Conservation (phyloP, 202 grass and related monocot species). For the Eragrostis tef region DNA sequence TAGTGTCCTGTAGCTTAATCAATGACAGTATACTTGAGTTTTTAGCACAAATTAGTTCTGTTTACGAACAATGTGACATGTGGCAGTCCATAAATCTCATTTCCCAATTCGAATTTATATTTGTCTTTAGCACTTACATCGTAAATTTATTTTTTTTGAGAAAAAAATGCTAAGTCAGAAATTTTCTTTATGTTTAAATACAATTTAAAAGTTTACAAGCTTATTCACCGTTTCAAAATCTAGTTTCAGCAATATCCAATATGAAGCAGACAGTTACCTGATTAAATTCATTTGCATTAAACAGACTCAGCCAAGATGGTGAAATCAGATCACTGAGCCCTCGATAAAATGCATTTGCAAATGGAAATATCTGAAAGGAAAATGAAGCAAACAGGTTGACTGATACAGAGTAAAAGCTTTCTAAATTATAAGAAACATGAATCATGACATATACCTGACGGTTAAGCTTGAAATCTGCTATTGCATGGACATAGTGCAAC, state of each 20-base stretch:
- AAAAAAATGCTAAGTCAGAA: background rate
- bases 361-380: conserved; percentile 79
- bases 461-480: conserved; percentile 97
- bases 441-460: conserved; percentile 61
- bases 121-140: background rate
- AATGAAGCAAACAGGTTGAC: conserved; percentile 32
- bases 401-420: conserved; percentile 33
- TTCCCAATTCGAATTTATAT: conserved; percentile 5
- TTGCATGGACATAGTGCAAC: conserved; percentile 94
- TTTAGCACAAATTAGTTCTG: conserved; percentile 7
- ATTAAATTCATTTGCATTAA: conserved; percentile 99
- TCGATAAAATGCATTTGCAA: conserved; percentile 97
- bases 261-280: conserved; percentile 60
- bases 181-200: conserved; percentile 18
- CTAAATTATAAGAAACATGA: conserved; percentile 20
- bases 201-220: conserved; percentile 2
- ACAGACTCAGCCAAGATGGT: conserved; percentile 90
- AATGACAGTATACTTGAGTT: background rate
- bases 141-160: background rate
- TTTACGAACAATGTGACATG: background rate
- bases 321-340: conserved; percentile 88
- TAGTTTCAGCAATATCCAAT: conserved; percentile 28
- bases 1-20: background rate
- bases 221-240: background rate
- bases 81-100: background rate